These are phyloP conservation scores for Penicillium rolfsii DNA, from an alignment of 2,329 filamentous ascomycete species.

Conservation along the genomic window DNA sequence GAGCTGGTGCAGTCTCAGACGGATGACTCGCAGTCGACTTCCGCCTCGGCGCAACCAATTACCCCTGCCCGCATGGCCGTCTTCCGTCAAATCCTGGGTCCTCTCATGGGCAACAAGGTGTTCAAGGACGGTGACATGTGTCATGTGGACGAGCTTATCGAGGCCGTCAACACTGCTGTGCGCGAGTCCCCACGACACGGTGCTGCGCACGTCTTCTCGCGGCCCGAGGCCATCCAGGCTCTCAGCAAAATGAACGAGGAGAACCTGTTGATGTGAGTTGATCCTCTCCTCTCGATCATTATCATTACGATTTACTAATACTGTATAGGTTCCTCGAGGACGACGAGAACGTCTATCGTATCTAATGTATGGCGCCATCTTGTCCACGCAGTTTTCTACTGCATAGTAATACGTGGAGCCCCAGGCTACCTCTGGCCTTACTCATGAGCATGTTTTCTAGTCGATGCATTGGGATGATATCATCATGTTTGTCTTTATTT, in stretches of 20 bases:
- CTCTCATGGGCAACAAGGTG: conserved; percentile 77
- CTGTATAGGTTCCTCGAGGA: conserved; percentile 47
- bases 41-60: conserved; percentile 46
- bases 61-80: conserved; percentile 64
- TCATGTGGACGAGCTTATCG: conserved; percentile 72
- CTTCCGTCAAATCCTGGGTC: conserved; percentile 82
- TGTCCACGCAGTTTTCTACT: background rate
- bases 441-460: conserved; percentile 26
- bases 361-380: conserved; percentile 49
- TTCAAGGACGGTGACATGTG: conserved; percentile 82
- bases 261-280: conserved; percentile 89
- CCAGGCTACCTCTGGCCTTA: conserved; percentile 9
- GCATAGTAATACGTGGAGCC: background rate
- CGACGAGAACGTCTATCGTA: conserved; percentile 71
- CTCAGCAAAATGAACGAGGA: conserved; percentile 76
- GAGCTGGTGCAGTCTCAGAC: conserved; percentile 64
- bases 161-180: conserved; percentile 76
- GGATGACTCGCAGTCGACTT: conserved; percentile 38
- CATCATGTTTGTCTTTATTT: conserved; percentile 28
- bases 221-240: conserved; percentile 74
- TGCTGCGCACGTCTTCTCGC: conserved; percentile 64
- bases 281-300: conserved; percentile 3
- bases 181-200: conserved; percentile 50
- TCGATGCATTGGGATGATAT: conserved; percentile 33
- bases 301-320: conserved; percentile 39